A percentile compares a stretch with the other conserved stretches of the same genome.
Evolutionary conservation across 305 asterid species (phyloP).

Genomic region (Fraxinus floribunda): DNA sequence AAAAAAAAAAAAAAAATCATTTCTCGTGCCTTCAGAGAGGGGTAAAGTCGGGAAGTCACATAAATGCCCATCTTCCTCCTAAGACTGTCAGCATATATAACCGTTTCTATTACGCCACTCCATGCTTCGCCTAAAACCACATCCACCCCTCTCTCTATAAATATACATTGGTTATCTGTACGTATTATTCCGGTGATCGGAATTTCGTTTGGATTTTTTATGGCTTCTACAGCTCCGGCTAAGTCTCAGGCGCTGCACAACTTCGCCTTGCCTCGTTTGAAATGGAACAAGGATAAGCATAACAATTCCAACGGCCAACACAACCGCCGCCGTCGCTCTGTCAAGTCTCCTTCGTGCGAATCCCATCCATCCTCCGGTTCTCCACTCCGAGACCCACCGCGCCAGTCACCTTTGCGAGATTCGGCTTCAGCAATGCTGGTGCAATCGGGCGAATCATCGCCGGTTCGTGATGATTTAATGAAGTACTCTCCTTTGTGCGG

Average conservation of each 20-base stretch:
- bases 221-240: slow-evolving; percentile 27
- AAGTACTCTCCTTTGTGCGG: slow-evolving; percentile 5
- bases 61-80: background rate
- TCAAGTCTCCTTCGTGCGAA: background rate
- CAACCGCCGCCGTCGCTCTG: background rate
- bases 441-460: background rate
- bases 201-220: background rate
- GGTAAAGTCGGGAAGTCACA: background rate
- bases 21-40: background rate
- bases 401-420: slow-evolving; percentile 15
- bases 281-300: slow-evolving; percentile 19
- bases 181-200: background rate
- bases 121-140: background rate
- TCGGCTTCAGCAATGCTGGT: background rate
- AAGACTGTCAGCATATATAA: background rate
- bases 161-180: background rate
- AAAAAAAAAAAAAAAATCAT: too few species aligned
- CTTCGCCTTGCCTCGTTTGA: slow-evolving; percentile 20
- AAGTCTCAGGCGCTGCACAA: slow-evolving; percentile 27
- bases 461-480: background rate
- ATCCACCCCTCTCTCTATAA: background rate
- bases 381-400: slow-evolving; percentile 14
- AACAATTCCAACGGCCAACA: background rate
- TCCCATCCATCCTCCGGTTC: slow-evolving; percentile 9
- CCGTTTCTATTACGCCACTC: slow-evolving; percentile 1